Conservation (phyloP, 768 basidiomycete species). For the Favolaschia claudopus region DNA sequence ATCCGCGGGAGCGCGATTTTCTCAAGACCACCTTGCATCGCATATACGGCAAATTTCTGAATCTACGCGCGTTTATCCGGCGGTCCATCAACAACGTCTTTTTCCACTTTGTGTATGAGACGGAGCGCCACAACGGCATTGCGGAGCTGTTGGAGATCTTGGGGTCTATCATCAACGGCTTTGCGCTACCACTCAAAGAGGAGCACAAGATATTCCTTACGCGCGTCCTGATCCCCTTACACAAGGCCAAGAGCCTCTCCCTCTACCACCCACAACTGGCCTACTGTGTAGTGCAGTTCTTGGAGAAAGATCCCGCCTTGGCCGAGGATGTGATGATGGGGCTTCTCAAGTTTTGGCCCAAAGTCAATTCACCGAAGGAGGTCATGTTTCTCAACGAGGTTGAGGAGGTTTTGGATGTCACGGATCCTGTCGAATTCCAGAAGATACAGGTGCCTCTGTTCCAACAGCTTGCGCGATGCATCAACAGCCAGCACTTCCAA, state of each 20-base stretch:
- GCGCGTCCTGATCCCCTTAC: slow-evolving; percentile 91
- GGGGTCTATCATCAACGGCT: slow-evolving; percentile 99
- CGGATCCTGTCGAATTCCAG: slow-evolving; percentile 94
- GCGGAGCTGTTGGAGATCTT: slow-evolving; percentile 98
- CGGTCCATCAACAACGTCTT: slow-evolving; percentile 99
- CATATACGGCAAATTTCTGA: slow-evolving; percentile 99
- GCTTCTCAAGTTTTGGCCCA: slow-evolving; percentile 97
- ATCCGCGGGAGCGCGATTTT: slow-evolving; percentile 98
- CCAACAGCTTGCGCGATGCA: slow-evolving; percentile 93
- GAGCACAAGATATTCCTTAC: slow-evolving; percentile 99
- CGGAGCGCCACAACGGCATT: slow-evolving; percentile 98
- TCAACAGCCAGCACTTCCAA: slow-evolving; percentile 99
- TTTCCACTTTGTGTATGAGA: slow-evolving; percentile 98
- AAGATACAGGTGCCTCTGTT: slow-evolving; percentile 95
- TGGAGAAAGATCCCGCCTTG: slow-evolving; percentile 92
- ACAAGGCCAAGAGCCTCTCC: slow-evolving; percentile 98
- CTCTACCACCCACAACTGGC: slow-evolving; percentile 99
- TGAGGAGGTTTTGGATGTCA: slow-evolving; percentile 98
- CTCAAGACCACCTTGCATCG: slow-evolving; percentile 98
- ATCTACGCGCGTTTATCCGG: slow-evolving; percentile 97
- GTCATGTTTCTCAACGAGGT: slow-evolving; percentile 99
- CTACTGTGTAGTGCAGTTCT: slow-evolving; percentile 98
- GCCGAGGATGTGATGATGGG: slow-evolving; percentile 97
- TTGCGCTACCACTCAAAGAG: slow-evolving; percentile 96
- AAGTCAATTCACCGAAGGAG: slow-evolving; percentile 99